phyloP scores from a whole-genome alignment of 2,329 filamentous ascomycete genomes.

The Aspergillus sp. region DNA sequence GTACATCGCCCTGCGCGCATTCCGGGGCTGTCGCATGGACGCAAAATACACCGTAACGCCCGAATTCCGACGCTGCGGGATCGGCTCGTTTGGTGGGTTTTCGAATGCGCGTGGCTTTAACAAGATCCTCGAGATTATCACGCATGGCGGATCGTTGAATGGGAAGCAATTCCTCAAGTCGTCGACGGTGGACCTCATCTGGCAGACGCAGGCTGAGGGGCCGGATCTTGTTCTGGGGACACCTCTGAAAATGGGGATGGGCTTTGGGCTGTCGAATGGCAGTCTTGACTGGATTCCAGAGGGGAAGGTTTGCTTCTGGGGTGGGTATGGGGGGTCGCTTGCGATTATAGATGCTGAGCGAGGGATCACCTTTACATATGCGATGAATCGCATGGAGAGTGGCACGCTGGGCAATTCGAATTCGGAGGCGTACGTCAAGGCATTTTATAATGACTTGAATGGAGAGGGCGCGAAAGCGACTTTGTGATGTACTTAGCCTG shows the following conservation, averaged over 20 bases:
- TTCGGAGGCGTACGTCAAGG: constrained; percentile 30
- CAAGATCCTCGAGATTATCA: constrained; percentile 43
- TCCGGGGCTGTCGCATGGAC: constrained; percentile 27
- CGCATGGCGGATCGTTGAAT: constrained; percentile 33
- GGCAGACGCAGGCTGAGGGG: constrained; percentile 46
- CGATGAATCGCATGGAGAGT: constrained; percentile 47
- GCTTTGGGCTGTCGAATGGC: constrained; percentile 36
- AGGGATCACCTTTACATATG: constrained; percentile 45
- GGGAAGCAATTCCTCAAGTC: constrained; percentile 41
- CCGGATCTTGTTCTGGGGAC: constrained; percentile 40
- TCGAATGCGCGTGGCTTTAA: constrained; percentile 46
- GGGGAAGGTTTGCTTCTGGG: constrained; percentile 44
- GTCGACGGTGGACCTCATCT: constrained; percentile 46
- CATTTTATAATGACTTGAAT: constrained; percentile 30
- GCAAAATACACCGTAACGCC: constrained; percentile 22
- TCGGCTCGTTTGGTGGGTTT: constrained; percentile 49
- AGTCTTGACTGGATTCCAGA: constrained; percentile 26
- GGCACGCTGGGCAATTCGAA: constrained; percentile 31
- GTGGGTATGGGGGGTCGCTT: constrained; percentile 49
- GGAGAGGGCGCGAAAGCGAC: neutral
- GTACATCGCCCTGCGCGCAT: constrained; percentile 30
- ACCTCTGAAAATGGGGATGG: constrained; percentile 44
- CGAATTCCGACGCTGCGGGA: constrained; percentile 40
- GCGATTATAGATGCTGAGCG: constrained; percentile 46
- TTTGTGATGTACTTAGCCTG: neutral